Percentiles rank a stretch among this genome's conserved stretches.
Evolutionary conservation across 331 rosid species (phyloP).

Genomic region (Erythrophleum ivorense): DNA sequence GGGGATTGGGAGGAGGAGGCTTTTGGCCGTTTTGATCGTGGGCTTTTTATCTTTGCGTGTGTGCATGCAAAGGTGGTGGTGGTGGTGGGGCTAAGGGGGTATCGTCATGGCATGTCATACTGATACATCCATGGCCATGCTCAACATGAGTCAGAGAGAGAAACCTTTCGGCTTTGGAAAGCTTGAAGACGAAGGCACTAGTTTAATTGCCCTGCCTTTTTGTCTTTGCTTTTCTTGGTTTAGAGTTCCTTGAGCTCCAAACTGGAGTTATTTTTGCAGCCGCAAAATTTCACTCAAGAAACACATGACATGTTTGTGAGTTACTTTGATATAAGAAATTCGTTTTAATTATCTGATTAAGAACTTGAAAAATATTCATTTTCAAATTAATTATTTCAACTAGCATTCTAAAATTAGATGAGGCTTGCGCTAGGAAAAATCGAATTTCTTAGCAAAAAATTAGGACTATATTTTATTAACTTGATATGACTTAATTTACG

Average conservation of each 20-base stretch:
- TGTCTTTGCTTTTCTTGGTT: slow-evolving; percentile 22
- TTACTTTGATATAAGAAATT: not conserved
- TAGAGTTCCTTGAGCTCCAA: not conserved
- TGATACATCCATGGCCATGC: not conserved
- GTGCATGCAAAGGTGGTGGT: slow-evolving; percentile 45
- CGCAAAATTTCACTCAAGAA: not conserved
- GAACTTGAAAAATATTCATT: not conserved
- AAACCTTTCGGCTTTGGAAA: slow-evolving; percentile 43
- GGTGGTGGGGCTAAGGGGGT: slow-evolving; percentile 10
- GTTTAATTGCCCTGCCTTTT: slow-evolving; percentile 2
- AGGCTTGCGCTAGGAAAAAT: too few relatives aligned
- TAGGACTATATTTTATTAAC: too few relatives aligned
- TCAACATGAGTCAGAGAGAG: slow-evolving; percentile 44
- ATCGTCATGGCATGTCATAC: not conserved
- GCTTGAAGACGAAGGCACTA: slow-evolving; percentile 59
- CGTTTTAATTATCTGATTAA: not conserved
- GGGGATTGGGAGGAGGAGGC: slow-evolving; percentile 43
- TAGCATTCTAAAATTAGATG: too few relatives aligned
- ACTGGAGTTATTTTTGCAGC: not conserved
- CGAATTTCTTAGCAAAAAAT: too few relatives aligned
- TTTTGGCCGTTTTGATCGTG: slow-evolving; percentile 57
- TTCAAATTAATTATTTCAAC: not conserved
- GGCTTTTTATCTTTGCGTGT: slow-evolving; percentile 76
- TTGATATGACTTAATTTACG: too few relatives aligned
- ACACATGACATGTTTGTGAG: not conserved